Percentiles rank a stretch among this genome's conserved stretches.
phyloP scores from a whole-genome alignment of 1,284 basidiomycete genomes.

The Farysia itapuensis region DNA sequence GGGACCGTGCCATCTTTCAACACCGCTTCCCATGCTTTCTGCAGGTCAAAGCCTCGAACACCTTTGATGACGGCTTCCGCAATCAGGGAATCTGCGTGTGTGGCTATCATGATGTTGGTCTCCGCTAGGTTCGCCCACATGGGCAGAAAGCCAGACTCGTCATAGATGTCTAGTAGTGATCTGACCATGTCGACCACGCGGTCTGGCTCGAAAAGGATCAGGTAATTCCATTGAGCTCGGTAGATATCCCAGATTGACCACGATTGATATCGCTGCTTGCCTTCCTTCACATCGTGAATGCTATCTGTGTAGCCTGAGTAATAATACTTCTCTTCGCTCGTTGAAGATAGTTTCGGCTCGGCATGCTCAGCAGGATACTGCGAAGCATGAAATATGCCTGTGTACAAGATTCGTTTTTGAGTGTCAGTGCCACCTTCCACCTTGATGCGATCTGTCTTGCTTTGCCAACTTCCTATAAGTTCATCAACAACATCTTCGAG shows the following conservation, averaged over 20 bases:
- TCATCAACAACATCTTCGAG: constrained; percentile 69
- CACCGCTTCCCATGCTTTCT: constrained; percentile 74
- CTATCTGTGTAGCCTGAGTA: constrained; percentile 75
- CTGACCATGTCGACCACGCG: constrained; percentile 73
- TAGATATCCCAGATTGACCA: constrained; percentile 86
- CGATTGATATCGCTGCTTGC: constrained; percentile 71
- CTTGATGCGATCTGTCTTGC: constrained; percentile 70
- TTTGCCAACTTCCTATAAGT: constrained; percentile 71
- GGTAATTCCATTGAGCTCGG: constrained; percentile 76
- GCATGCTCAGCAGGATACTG: constrained; percentile 79
- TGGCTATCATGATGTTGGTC: constrained; percentile 75
- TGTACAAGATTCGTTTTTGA: constrained; percentile 66
- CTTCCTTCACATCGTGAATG: constrained; percentile 64
- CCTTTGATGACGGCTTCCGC: constrained; percentile 75
- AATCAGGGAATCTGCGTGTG: constrained; percentile 77
- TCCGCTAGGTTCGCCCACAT: constrained; percentile 87
- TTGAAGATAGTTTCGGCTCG: constrained; percentile 61
- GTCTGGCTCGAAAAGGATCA: constrained; percentile 75
- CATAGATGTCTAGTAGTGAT: constrained; percentile 78
- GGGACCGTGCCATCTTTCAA: constrained; percentile 71
- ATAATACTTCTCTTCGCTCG: constrained; percentile 62
- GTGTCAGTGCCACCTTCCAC: constrained; percentile 67
- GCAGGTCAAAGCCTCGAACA: constrained; percentile 67
- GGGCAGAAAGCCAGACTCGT: constrained; percentile 76
- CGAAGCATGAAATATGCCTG: constrained; percentile 44